Evolutionary conservation across 176 grass and related monocot species (phyloP).

Genomic region (Oryza punctata): DNA sequence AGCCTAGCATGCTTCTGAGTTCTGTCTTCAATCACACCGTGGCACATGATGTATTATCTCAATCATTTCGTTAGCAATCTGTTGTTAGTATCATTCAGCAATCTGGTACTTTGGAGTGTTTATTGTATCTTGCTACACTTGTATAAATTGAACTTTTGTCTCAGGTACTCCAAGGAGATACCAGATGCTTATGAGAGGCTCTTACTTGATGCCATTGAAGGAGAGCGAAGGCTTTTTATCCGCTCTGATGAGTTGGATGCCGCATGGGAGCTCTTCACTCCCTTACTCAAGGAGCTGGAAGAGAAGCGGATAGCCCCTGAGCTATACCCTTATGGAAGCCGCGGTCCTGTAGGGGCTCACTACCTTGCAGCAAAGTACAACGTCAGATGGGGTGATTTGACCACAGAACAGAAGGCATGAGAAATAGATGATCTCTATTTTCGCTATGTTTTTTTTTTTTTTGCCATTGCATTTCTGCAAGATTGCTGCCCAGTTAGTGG

Average conservation of each 20-base stretch:
- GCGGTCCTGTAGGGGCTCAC: conserved; percentile 80
- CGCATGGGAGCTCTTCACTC: conserved; percentile 88
- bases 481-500: not conserved
- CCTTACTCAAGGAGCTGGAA: conserved; percentile 78
- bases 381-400: conserved; percentile 78
- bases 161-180: conserved; percentile 94
- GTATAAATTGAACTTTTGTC: conserved; percentile 16
- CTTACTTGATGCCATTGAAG: conserved; percentile 87
- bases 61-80: not conserved
- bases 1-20: not conserved
- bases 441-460: not conserved
- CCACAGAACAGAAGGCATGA: conserved; percentile 49
- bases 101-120: not conserved
- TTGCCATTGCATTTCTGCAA: not conserved
- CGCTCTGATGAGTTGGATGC: conserved; percentile 94
- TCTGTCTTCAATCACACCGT: not conserved
- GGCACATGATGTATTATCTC: not conserved
- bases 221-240: conserved; percentile 93
- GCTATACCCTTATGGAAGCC: conserved; percentile 81
- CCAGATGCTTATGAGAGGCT: conserved; percentile 92
- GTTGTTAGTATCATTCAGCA: not conserved
- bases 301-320: conserved; percentile 73
- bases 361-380: conserved; percentile 90
- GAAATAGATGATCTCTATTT: not conserved
- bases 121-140: not conserved